phyloP scores from a whole-genome alignment of 495 filamentous ascomycete species.

The Hyaloscypha hepaticicola region DNA sequence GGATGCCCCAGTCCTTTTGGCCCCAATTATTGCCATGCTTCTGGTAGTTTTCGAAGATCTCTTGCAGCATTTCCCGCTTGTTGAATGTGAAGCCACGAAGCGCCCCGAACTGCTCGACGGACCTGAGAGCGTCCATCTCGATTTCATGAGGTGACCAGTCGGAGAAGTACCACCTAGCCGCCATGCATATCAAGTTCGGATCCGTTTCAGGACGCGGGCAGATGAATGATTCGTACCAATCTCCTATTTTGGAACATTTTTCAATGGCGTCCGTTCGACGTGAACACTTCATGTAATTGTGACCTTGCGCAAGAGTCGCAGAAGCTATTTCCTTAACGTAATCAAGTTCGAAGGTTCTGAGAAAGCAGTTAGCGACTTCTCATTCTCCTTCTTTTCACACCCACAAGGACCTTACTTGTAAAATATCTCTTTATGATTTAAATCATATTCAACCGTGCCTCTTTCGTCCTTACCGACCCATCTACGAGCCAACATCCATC shows the following conservation, averaged over 20 bases:
- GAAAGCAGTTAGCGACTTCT: background rate
- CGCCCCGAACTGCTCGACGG: background rate
- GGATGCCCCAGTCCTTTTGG: background rate
- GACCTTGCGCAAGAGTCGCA: background rate
- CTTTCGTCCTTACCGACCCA: background rate
- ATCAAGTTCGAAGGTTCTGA: background rate
- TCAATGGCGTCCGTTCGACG: constrained; percentile 2
- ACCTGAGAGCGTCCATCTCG: background rate
- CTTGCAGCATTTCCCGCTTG: background rate
- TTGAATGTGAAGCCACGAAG: background rate
- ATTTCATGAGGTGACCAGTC: background rate
- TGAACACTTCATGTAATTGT: constrained; percentile 8
- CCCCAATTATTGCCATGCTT: background rate
- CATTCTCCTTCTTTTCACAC: background rate
- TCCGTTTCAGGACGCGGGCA: constrained; percentile 12
- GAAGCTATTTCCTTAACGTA: constrained; percentile 2
- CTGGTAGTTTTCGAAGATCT: background rate
- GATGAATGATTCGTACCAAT: background rate
- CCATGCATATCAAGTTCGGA: background rate
- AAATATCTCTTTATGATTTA: background rate
- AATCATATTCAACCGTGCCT: background rate
- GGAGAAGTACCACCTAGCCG: constrained; percentile 5
- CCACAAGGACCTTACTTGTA: background rate
- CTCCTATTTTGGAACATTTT: background rate
- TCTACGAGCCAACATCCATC: background rate